Base-by-base conservation (phyloP, 257 asterid species). In the Nemophila menziesii region DNA sequence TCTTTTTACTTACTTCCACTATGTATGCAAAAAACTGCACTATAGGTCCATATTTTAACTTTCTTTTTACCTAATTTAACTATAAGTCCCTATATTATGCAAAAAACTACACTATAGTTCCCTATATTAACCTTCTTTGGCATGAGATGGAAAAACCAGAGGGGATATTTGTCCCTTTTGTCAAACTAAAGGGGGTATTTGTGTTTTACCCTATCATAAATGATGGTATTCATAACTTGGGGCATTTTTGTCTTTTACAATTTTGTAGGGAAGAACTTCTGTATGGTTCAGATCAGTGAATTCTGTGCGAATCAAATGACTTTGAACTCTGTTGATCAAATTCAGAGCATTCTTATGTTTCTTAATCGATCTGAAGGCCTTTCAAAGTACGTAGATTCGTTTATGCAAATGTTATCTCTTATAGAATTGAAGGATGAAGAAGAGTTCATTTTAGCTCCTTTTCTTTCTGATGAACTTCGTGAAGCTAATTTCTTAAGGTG, bases 361-460 rank as follows among this genome's bases (percentile, higher is more conserved):
- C 86, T 85, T 56, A 59, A 70, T 67, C 84, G 73, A 52, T 81
- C 93, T 20, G 94, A 85, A 57, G 94, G 86, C 49, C 94, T 85
- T 51, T 74, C 92, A 20, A 71, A 74, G 74, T 77, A 79, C 55
- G 73, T 79, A 14, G 99, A 85, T 58, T 72, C 86, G 19, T 82
- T 85, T 74, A 82, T 82, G 93, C 81, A 70, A 67, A 79, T 81
- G 81, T 58, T 85, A 48, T 81, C 92, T 29, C 92, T 79, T 8
- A 43, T 81, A 44, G 80, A 71, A 60, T 64, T 74, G 72, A 66
- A 80, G 65, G 90, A 78, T n/a, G 89, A 57, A 17, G 51, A 70
- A 15, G 75, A 71, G 50, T 79, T 81, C 68, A 57, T 75, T 59
- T 62, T 85, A 55, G 48, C 82, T 22, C 99, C 99, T 46, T 58